Base-by-base conservation (phyloP, 495 filamentous ascomycete species). In the Rostrohypoxylon terebratum region DNA sequence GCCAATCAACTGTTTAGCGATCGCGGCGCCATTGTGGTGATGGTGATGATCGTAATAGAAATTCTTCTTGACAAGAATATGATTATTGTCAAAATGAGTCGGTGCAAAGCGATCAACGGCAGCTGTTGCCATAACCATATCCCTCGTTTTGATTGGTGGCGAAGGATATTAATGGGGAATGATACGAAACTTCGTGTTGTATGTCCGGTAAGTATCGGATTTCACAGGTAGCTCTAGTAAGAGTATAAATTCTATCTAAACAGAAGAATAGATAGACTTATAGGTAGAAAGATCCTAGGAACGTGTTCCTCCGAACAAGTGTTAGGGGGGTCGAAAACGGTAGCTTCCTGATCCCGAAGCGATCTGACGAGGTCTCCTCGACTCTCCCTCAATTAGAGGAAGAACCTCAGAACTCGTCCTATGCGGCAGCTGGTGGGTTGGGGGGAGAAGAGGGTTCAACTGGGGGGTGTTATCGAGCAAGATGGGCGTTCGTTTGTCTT, bases 341-440 rank as follows among this genome's bases (percentile, higher is more conserved):
- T 93, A 86, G 77, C 80, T 82, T 79, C 82, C 92, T 86, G 90
- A 90, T 88, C 91, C 92, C 84, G 90, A 84, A 85, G 87, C 87
- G 88, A 90, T 88, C 90, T 90, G 90, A 89, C 91, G 88, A 90
- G 90, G 90, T 88, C 90, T 91, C 88, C 90, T 90, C 90, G 92
- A 95, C 91, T 92, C 93, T 94, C 92, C 93, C 93, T 91, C 93
- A 72, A 81, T 82, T 83, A 96, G 94, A 94, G 93, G 94, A 96
- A 98, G 94, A 95, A 94, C 90, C 91, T 88, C 87, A 90, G 87
- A 90, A 91, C 88, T 87, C 90, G 89, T 94, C 91, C 92, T 98
- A 98, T 98, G 94, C 94, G 94, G 94, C 94, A 96, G 94, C 92
- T 95, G 92, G 88, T 87, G 80, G 80, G 80, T 81, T 83, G 86